Percentiles rank a stretch among this genome's conserved stretches.
These are phyloP conservation scores for Colletotrichum brevisporum DNA, from an alignment of 2,329 filamentous ascomycete species.

Conservation along the genomic window DNA sequence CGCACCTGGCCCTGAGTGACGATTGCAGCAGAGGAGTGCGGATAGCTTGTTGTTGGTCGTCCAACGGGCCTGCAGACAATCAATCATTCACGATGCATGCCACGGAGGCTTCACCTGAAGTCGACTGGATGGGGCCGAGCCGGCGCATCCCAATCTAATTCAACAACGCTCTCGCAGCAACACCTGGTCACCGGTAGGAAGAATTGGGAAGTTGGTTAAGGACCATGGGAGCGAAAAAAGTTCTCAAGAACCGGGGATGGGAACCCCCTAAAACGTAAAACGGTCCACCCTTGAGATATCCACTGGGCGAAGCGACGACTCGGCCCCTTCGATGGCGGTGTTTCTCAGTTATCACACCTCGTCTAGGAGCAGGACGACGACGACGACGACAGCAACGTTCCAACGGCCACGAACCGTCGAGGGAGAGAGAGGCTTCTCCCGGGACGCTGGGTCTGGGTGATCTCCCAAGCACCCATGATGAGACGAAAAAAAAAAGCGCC, in stretches of 20 bases:
- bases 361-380: background rate
- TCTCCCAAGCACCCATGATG: conserved; percentile 19
- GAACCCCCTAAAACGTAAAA: background rate
- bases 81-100: conserved; percentile 3
- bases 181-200: conserved; percentile 36
- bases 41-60: conserved; percentile 22
- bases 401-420: background rate
- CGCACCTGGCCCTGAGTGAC: background rate
- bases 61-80: background rate
- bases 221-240: background rate
- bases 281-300: conserved; percentile 7
- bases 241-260: conserved; percentile 37
- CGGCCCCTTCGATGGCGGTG: conserved; percentile 7
- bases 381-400: too few species aligned
- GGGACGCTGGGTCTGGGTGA: conserved; percentile 10
- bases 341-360: background rate
- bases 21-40: conserved; percentile 18
- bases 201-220: conserved; percentile 32
- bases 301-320: conserved; percentile 11
- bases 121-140: background rate
- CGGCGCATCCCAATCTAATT: conserved; percentile 32
- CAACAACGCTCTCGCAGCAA: background rate
- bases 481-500: conserved; percentile 16
- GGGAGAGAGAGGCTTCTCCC: background rate
- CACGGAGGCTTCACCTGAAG: conserved; percentile 24